phyloP scores from a whole-genome alignment of 257 asterid genomes.

The Eustoma russellianum region DNA sequence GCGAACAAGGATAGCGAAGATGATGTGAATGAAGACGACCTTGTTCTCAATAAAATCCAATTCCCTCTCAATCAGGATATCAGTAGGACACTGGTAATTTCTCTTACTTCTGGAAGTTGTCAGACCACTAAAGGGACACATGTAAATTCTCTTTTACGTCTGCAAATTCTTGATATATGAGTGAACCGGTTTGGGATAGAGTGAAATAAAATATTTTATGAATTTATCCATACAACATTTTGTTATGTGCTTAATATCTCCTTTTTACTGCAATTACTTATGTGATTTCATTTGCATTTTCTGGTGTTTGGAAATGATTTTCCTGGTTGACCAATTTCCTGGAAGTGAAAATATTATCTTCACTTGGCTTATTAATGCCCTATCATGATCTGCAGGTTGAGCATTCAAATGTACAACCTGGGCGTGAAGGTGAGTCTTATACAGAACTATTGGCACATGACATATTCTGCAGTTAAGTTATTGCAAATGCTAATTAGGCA shows the following conservation, averaged over 20 bases:
- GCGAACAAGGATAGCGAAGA: constrained; percentile 26
- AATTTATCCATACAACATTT: not conserved
- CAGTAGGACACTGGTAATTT: constrained; percentile 35
- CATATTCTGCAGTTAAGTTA: not conserved
- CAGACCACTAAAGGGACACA: not conserved
- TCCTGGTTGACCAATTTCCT: not conserved
- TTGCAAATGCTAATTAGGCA: not conserved
- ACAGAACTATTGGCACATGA: not conserved
- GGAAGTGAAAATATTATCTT: not conserved
- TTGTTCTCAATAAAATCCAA: constrained; percentile 14
- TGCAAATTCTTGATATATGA: not conserved
- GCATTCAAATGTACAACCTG: constrained; percentile 25
- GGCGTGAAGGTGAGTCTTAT: constrained; percentile 40
- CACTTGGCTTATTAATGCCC: constrained; percentile 14
- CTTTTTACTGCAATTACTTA: too few relatives aligned
- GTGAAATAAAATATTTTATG: too few relatives aligned
- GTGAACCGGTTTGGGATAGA: too few relatives aligned
- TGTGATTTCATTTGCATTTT: not conserved
- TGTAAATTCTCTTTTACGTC: too few relatives aligned
- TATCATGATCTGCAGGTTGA: constrained; percentile 44
- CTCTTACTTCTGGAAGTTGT: not conserved
- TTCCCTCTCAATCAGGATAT: constrained; percentile 21
- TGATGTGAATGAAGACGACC: constrained; percentile 24
- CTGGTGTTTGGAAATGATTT: not conserved
- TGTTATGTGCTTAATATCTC: not conserved